A percentile compares a stretch with the other conserved stretches of the same genome.
phyloP scores from a whole-genome alignment of 495 filamentous ascomycete species.

The Podospora conica region DNA sequence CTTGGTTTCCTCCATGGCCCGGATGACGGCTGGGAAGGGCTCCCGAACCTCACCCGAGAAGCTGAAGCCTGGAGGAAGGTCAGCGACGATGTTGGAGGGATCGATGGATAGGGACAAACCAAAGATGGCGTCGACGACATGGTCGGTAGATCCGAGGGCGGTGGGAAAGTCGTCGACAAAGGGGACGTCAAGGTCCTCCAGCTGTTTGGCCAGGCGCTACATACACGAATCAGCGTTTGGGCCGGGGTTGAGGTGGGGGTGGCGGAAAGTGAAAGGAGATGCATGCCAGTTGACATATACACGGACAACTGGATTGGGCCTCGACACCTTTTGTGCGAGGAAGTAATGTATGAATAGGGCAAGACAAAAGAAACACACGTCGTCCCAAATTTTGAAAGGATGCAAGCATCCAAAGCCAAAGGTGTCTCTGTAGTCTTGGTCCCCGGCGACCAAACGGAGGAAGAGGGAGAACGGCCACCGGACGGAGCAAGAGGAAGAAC shows the following conservation, averaged over 20 bases:
- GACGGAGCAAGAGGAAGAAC: no score
- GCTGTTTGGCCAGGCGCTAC: conserved; percentile 74
- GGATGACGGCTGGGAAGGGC: conserved; percentile 77
- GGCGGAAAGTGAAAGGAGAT: not conserved
- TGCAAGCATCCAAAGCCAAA: not conserved
- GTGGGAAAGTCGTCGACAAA: conserved; percentile 74
- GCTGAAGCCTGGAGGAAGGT: conserved; percentile 60
- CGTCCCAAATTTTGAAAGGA: not conserved
- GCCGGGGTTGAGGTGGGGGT: not conserved
- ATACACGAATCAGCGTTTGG: conserved; percentile 21
- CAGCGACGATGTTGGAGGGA: not conserved
- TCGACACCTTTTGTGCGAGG: not conserved
- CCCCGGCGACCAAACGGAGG: no score
- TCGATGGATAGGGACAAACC: conserved; percentile 41
- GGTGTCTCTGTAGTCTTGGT: no score
- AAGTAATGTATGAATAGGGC: not conserved
- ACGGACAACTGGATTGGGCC: not conserved
- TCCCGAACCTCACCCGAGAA: conserved; percentile 89
- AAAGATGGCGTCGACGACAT: conserved; percentile 92
- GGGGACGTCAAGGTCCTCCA: conserved; percentile 72
- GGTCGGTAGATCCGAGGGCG: conserved; percentile 61
- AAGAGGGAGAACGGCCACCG: no score
- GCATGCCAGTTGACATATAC: not conserved
- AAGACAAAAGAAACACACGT: not conserved
- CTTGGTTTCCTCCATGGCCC: conserved; percentile 61